Base-by-base conservation (phyloP, 257 asterid species). In the Petunia secreta region DNA sequence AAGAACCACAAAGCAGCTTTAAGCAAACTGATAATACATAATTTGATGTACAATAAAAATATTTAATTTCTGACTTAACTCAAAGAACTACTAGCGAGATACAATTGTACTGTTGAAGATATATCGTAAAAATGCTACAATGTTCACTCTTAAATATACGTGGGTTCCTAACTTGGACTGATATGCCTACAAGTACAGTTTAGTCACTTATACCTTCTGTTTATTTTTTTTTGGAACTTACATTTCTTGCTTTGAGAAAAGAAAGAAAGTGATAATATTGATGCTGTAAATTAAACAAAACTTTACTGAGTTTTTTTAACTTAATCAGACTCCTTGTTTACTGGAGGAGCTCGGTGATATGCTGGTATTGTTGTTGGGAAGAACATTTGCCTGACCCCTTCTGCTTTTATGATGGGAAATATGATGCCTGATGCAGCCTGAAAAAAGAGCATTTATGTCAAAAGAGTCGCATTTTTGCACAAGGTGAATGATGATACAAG, bases 381-480 rank as follows among this genome's bases (percentile, higher is more conserved):
- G 82, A 88, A 88, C 91, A 88, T 88, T 79, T 86, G 89, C 50
- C 85, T 62, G 48, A 82, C 79, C 54, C 91, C 89, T 82, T 86
- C 89, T 34, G 91, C 91, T 80, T 84, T 86, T 41, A 88, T 82
- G 14, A 88, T 88, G 6, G 91, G 91, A 63, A 82, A 82, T 67
- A 88, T 88, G 48, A 88, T 86, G 71, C 84, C 82, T 36, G 87
- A 84, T 1, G 91, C 91, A 8, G 85, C 86, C 90, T 84, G 82
- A 9, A 73, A 75, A 39, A 57, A 58, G 63, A 6, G 13, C 36
- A 71, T 10, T 2, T 16, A 25, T 5, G 13, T 3, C 6, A 5
- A 15, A 75, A 65, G 57, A 7, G 15, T 65, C 38, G 4, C 2
- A 65, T 40, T 38, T 39, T 25, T 41, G 10, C 5, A 34, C 14